Evolutionary conservation across 345 rosid genomes (phyloP), one percentile per base, ranked within the genome.

Genomic region (Citrus mangshanensis): DNA sequence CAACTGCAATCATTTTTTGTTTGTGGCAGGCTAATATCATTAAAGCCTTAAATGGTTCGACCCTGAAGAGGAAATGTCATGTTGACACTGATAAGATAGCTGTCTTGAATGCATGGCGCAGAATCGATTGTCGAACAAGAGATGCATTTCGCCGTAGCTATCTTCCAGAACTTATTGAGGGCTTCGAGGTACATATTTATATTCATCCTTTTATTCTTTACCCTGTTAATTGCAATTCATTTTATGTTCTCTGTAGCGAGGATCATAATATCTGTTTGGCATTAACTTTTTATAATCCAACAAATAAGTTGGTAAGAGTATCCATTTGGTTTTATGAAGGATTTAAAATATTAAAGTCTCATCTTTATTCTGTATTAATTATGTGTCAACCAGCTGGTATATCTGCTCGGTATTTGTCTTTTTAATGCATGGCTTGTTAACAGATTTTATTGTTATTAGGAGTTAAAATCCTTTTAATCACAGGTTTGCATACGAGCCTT

Each of bases 61-160:
- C 93, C 2, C n/a, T 73, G 21, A 88, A 87, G 84, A 88, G 75
- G 85, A 87, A 81, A 86, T 87, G 90, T 76, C 86, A 37, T 71
- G 86, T 84, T 75, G 97, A 93, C 81, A 63, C 86, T 62, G 93
- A 92, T 73, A 95, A 90, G 88, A 78, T 88, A 56, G 87, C 91
- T 55, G 93, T 89, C 82, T 80, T 93, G 79, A 89, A 85, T 83
- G 96, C 98, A 59, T 95, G 98, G 99, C 89, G 72, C 9, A 86
- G 98, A 83, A 86, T 95, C 30, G 90, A 89, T 66, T 85, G 93
- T 82, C 84, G 97, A 68, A 95, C 98, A 32, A 93, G 99, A 81
- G 97, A 91, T 68, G 98, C 95, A 46, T 88, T 95, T 75, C 92
- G 97, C 5, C 98, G 98, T 40, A 88, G 97, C 89, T 93, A 90